Percentiles rank a stretch among this genome's conserved stretches.
Evolutionary conservation across 2,329 filamentous ascomycete species (phyloP).

Genomic region (Epichloe hybrida): DNA sequence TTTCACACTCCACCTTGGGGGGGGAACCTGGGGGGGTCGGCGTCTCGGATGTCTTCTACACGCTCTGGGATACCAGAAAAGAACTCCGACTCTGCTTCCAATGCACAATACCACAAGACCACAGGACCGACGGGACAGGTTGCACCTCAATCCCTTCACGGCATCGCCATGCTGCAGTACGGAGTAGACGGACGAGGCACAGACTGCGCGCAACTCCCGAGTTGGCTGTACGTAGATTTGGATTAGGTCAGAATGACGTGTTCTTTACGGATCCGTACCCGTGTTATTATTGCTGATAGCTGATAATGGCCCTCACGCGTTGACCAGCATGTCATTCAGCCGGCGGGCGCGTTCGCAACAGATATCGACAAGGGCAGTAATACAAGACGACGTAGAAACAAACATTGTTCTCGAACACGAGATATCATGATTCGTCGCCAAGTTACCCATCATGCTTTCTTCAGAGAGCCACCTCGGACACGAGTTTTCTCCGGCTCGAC

Average conservation of each 20-base stretch:
- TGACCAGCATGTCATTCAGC: not conserved
- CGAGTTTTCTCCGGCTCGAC: not conserved
- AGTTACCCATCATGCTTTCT: not conserved
- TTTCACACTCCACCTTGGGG: no score
- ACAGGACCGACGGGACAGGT: no score
- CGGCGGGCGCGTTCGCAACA: not conserved
- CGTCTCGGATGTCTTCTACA: no score
- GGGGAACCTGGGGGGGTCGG: no score
- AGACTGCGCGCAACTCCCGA: not conserved
- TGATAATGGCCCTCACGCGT: not conserved
- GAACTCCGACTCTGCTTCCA: no score
- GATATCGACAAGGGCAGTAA: not conserved
- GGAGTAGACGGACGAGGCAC: not conserved
- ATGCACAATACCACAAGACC: no score
- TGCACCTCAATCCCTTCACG: no score
- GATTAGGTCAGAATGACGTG: slow-evolving; percentile 1
- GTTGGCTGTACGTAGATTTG: not conserved
- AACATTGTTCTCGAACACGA: no score
- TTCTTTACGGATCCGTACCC: not conserved
- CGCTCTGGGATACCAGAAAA: no score
- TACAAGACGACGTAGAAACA: not conserved
- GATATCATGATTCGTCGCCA: no score
- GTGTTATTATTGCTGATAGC: not conserved
- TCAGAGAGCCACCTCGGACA: not conserved
- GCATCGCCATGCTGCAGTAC: no score